Evolutionary conservation across 768 basidiomycete genomes (phyloP).

Genomic region (Leucosporidium yakuticum): DNA sequence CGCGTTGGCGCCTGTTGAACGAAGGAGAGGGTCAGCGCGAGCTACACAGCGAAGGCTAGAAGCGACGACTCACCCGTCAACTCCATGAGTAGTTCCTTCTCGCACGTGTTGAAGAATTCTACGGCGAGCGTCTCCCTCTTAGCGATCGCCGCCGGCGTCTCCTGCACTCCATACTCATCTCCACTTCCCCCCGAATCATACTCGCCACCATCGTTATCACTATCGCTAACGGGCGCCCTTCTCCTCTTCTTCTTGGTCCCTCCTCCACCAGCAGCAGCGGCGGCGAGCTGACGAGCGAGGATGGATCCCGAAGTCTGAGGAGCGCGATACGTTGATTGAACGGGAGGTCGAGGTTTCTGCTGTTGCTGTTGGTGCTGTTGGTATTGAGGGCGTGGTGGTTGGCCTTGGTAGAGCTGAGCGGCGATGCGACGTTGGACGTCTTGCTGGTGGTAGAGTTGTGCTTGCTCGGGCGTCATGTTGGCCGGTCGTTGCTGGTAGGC

Average conservation of each 20-base stretch:
- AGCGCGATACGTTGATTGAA: too few species aligned
- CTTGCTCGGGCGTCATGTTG: background rate
- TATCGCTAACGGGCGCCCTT: constrained; percentile 14
- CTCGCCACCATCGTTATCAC: constrained; percentile 1
- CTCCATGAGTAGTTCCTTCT: constrained; percentile 46
- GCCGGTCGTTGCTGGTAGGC: background rate
- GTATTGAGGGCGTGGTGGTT: background rate
- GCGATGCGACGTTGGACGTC: too few species aligned
- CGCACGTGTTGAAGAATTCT: constrained; percentile 48
- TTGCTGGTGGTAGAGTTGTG: constrained; percentile 2
- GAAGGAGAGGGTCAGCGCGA: background rate
- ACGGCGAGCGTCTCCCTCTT: constrained; percentile 34
- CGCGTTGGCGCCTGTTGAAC: constrained; percentile 53
- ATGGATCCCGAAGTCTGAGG: constrained; percentile 5
- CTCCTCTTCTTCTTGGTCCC: constrained; percentile 18
- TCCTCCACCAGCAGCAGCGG: background rate
- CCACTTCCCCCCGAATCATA: constrained; percentile 26
- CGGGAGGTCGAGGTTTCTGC: background rate
- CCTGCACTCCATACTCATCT: constrained; percentile 29
- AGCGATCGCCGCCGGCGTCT: constrained; percentile 25
- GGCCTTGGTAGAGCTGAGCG: background rate
- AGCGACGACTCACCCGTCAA: constrained; percentile 32
- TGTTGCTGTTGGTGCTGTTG: constrained; percentile 12
- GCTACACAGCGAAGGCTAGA: background rate
- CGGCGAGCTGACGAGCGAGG: constrained; percentile 26